These are phyloP conservation scores for Tricholoma hemisulphureum DNA, from an alignment of 768 basidiomycete genomes.

Conservation along the genomic window DNA sequence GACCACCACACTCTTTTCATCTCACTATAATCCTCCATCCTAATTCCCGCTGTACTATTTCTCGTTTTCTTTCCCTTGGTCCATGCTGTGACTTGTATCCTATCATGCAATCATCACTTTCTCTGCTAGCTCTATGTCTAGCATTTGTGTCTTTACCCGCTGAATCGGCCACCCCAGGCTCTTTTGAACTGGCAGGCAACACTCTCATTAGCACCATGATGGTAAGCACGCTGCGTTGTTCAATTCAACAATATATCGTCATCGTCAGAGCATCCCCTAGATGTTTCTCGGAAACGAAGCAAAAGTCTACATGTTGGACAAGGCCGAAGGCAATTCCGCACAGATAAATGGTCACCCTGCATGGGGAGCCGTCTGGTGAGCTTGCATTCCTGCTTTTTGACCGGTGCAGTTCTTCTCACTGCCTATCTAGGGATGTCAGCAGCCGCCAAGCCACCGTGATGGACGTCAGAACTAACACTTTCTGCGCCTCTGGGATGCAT, in stretches of 20 bases:
- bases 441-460: slow-evolving; percentile 61
- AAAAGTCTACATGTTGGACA: slow-evolving; percentile 79
- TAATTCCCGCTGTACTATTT: not conserved
- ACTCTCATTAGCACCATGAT: slow-evolving; percentile 41
- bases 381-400: not conserved
- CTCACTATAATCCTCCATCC: too few relatives aligned
- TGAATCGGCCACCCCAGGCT: slow-evolving; percentile 30
- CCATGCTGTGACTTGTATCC: not conserved
- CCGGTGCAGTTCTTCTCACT: not conserved
- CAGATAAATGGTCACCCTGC: slow-evolving; percentile 60
- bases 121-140: slow-evolving; percentile 27
- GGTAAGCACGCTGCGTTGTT: slow-evolving; percentile 21
- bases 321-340: slow-evolving; percentile 66
- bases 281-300: slow-evolving; percentile 67
- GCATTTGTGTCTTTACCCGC: slow-evolving; percentile 20
- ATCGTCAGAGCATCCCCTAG: slow-evolving; percentile 26
- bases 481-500: slow-evolving; percentile 84
- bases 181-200: slow-evolving; percentile 36
- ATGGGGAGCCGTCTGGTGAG: slow-evolving; percentile 69
- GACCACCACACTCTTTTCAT: slow-evolving; percentile 1
- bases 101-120: slow-evolving; percentile 14
- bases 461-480: slow-evolving; percentile 72
- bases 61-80: not conserved
- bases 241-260: not conserved
- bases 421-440: slow-evolving; percentile 51